These are phyloP conservation scores for Scheffersomyces parashehatae DNA, from an alignment of 1,139 yeast species.

Conservation along the genomic window DNA sequence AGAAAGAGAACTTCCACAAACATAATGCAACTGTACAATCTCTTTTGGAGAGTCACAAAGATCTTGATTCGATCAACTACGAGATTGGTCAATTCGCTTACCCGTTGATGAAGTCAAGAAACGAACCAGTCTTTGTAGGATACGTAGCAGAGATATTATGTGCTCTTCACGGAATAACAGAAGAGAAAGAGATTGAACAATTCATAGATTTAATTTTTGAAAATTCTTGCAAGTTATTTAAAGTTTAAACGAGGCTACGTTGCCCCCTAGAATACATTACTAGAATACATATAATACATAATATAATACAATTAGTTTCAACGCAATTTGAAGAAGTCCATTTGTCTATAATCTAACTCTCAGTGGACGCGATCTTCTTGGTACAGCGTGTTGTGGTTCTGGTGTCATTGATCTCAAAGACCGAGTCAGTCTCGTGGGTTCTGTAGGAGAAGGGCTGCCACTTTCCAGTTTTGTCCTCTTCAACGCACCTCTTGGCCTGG, in stretches of 20 bases:
- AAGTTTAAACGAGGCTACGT: slow-evolving; percentile 5
- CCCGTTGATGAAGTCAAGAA: slow-evolving; percentile 77
- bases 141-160: slow-evolving; percentile 80
- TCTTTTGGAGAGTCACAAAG: slow-evolving; percentile 10
- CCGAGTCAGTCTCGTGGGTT: no score
- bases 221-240: slow-evolving; percentile 63
- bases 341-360: no score
- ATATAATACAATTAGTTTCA: not conserved
- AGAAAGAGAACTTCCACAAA: slow-evolving; percentile 58
- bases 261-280: slow-evolving; percentile 4
- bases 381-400: no score
- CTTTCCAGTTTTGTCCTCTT: no score
- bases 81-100: slow-evolving; percentile 34
- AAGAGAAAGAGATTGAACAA: slow-evolving; percentile 47
- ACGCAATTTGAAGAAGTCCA: no score
- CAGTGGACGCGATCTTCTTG: no score
- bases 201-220: slow-evolving; percentile 64
- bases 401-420: no score
- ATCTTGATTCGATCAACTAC: slow-evolving; percentile 10
- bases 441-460: no score
- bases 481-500: no score
- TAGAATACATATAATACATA: slow-evolving; percentile 10
- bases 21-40: slow-evolving; percentile 11
- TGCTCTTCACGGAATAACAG: slow-evolving; percentile 37
- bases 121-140: slow-evolving; percentile 87